These are phyloP conservation scores for Dissophora ornata DNA, from an alignment of 192 early-diverging fungal species.

Conservation along the genomic window DNA sequence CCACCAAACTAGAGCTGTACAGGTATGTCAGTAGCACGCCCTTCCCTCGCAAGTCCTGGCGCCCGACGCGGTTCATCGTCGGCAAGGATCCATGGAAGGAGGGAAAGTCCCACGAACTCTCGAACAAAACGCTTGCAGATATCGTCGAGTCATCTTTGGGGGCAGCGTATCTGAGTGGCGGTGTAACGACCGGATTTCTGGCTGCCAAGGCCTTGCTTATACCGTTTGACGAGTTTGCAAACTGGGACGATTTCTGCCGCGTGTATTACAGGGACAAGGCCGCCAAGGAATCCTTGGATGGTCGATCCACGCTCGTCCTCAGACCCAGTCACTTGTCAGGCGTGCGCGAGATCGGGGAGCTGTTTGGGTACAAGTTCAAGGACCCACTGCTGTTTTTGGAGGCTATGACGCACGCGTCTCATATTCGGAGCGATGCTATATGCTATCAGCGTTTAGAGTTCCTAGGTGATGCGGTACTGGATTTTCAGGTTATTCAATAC, in stretches of 20 bases:
- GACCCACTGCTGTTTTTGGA: slow-evolving; percentile 74
- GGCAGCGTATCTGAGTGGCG: slow-evolving; percentile 72
- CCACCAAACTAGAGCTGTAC: slow-evolving; percentile 64
- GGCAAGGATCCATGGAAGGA: slow-evolving; percentile 43
- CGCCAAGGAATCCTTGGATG: not conserved
- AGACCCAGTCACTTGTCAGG: not conserved
- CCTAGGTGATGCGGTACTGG: slow-evolving; percentile 84
- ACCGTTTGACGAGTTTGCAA: slow-evolving; percentile 64
- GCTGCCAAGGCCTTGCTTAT: slow-evolving; percentile 68
- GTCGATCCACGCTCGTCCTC: not conserved
- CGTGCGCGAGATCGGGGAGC: slow-evolving; percentile 39
- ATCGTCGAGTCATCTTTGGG: slow-evolving; percentile 87
- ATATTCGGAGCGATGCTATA: slow-evolving; percentile 56
- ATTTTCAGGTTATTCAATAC: slow-evolving; percentile 80
- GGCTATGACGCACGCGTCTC: slow-evolving; percentile 89
- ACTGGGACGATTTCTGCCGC: slow-evolving; percentile 62
- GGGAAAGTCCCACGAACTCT: slow-evolving; percentile 62
- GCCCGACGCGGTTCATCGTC: slow-evolving; percentile 58
- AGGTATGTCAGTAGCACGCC: slow-evolving; percentile 70
- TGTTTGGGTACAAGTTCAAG: slow-evolving; percentile 76
- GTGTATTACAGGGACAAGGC: slow-evolving; percentile 19
- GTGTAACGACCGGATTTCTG: slow-evolving; percentile 61
- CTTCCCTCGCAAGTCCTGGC: slow-evolving; percentile 70
- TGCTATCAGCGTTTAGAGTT: slow-evolving; percentile 95
- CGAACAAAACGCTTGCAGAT: slow-evolving; percentile 89